Conservation (phyloP, 495 filamentous ascomycete species). For the Daldinia decipiens region DNA sequence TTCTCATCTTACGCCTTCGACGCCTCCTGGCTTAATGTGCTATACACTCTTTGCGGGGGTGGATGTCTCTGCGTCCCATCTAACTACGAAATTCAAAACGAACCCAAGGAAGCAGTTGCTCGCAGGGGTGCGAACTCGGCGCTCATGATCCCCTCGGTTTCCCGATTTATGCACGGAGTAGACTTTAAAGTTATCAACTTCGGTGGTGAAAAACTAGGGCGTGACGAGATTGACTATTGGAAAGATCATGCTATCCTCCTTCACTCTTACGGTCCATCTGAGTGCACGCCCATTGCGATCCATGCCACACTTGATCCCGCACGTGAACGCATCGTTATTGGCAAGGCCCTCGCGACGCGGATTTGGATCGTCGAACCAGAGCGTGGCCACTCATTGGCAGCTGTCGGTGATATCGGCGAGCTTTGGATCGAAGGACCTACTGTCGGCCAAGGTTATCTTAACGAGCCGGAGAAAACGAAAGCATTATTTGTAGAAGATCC, state of each 20-base stretch:
- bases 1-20: slow-evolving; percentile 13
- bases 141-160: slow-evolving; percentile 3
- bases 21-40: not conserved
- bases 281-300: not conserved
- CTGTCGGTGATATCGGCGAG: slow-evolving; percentile 1
- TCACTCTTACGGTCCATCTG: not conserved
- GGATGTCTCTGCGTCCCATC: slow-evolving; percentile 7
- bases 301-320: not conserved
- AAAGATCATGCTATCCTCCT: not conserved
- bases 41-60: not conserved
- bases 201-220: not conserved
- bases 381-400: not conserved
- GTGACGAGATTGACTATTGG: not conserved
- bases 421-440: slow-evolving; percentile 2
- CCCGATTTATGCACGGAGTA: not conserved
- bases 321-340: not conserved
- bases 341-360: not conserved
- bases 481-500: not conserved
- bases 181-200: slow-evolving; percentile 3
- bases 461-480: slow-evolving; percentile 4
- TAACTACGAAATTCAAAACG: not conserved
- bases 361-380: not conserved
- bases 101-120: not conserved
- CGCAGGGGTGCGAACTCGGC: not conserved
- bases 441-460: slow-evolving; percentile 4